Percentiles rank a stretch among this genome's conserved stretches.
Conservation (phyloP, 2,329 filamentous ascomycete genomes). For the Fusarium xyrophilum region DNA sequence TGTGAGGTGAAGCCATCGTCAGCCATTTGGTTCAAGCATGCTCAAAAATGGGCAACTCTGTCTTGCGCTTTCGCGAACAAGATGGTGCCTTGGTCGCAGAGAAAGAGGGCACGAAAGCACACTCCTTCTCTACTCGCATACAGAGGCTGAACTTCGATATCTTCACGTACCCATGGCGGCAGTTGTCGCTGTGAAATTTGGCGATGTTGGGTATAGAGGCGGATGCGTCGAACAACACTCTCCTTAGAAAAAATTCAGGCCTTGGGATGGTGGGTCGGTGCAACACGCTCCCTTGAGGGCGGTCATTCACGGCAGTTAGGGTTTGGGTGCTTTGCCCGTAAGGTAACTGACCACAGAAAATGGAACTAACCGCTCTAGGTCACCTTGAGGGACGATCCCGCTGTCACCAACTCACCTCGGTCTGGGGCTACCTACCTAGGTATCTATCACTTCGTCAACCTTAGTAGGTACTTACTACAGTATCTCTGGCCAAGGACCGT, state of each 20-base stretch:
- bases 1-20: conserved; percentile 62
- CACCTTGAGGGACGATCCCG: neutral
- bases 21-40: conserved; percentile 70
- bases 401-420: conserved; percentile 13
- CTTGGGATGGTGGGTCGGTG: conserved; percentile 28
- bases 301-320: conserved; percentile 11
- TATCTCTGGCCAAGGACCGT: neutral
- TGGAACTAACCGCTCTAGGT: neutral
- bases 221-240: conserved; percentile 41
- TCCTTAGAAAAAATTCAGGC: conserved; percentile 42
- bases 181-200: conserved; percentile 52
- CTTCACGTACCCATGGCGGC: conserved; percentile 69
- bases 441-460: neutral
- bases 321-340: neutral
- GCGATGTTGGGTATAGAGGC: conserved; percentile 46
- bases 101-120: conserved; percentile 20
- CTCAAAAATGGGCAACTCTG: conserved; percentile 55
- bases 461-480: neutral
- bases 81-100: conserved; percentile 44
- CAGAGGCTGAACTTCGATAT: conserved; percentile 50
- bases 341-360: neutral
- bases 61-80: conserved; percentile 41
- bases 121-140: conserved; percentile 58
- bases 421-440: neutral
- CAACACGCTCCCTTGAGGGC: neutral